phyloP scores from a whole-genome alignment of 179 eudicot genomes.

The Drosera spatulata region DNA sequence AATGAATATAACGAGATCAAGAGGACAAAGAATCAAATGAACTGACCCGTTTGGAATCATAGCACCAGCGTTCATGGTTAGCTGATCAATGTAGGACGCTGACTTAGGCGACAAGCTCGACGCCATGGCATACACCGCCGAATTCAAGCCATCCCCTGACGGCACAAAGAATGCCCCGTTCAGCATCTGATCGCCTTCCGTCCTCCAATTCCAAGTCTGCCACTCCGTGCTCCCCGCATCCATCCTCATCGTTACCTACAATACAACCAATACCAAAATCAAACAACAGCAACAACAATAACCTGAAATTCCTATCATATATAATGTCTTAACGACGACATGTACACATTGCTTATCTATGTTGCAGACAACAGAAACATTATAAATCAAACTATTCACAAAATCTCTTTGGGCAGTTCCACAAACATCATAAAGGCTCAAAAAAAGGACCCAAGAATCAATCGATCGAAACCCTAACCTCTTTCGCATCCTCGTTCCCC shows the following conservation, averaged over 20 bases:
- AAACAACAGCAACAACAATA: too few relatives aligned
- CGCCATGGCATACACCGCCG: slow-evolving; percentile 39
- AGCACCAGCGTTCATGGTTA: slow-evolving; percentile 60
- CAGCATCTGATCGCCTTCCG: slow-evolving; percentile 65
- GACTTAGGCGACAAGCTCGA: slow-evolving; percentile 60
- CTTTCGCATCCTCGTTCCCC: slow-evolving; percentile 24
- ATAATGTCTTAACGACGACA: too few relatives aligned
- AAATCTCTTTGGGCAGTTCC: too few relatives aligned
- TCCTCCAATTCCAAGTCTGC: slow-evolving; percentile 75
- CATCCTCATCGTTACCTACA: slow-evolving; percentile 67
- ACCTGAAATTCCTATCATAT: not conserved
- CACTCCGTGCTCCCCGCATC: slow-evolving; percentile 43
- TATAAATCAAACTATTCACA: too few relatives aligned
- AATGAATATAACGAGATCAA: too few relatives aligned
- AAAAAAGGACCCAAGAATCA: not conserved
- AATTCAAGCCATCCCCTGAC: slow-evolving; percentile 42
- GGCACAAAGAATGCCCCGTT: slow-evolving; percentile 85
- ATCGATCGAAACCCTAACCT: slow-evolving; percentile 13
- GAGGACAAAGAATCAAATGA: too few relatives aligned
- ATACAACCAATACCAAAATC: not conserved
- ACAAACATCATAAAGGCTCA: too few relatives aligned
- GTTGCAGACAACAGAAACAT: too few relatives aligned
- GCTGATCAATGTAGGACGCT: slow-evolving; percentile 48
- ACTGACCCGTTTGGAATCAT: not conserved
- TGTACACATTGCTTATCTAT: too few relatives aligned